Conservation (phyloP, 208 protist species). For the Leptomonas pyrrhocoris region DNA sequence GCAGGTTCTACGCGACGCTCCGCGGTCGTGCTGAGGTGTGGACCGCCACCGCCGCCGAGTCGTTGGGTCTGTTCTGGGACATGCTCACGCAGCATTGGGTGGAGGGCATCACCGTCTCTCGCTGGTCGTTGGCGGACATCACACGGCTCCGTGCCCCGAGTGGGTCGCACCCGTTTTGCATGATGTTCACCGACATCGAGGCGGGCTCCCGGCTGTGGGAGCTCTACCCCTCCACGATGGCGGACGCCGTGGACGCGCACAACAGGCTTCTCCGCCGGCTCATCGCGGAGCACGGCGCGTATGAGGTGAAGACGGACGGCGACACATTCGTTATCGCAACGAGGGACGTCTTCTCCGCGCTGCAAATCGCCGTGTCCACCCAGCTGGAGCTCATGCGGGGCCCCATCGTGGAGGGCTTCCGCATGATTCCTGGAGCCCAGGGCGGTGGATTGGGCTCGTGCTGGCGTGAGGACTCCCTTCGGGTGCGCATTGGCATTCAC, state of each 20-base stretch:
- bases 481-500: constrained; percentile 49
- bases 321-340: constrained; percentile 68
- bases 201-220: constrained; percentile 53
- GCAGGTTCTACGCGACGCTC: background rate
- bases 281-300: constrained; percentile 41
- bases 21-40: background rate
- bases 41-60: background rate
- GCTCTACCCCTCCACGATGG: constrained; percentile 39
- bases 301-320: constrained; percentile 64
- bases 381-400: constrained; percentile 42
- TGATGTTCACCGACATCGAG: constrained; percentile 67
- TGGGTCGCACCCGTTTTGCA: constrained; percentile 11
- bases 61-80: constrained; percentile 13
- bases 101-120: background rate
- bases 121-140: background rate
- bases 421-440: constrained; percentile 27
- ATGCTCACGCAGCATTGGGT: constrained; percentile 4
- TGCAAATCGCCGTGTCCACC: constrained; percentile 46
- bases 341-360: constrained; percentile 29
- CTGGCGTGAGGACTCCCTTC: constrained; percentile 30
- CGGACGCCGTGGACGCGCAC: constrained; percentile 39
- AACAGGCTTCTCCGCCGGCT: constrained; percentile 43
- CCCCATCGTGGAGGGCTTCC: constrained; percentile 13
- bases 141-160: constrained; percentile 3
- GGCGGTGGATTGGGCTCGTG: constrained; percentile 26